A percentile compares a stretch with the other conserved stretches of the same genome.
Evolutionary conservation across 805 yeast genomes (phyloP).

Genomic region (Lachancea fermentati): DNA sequence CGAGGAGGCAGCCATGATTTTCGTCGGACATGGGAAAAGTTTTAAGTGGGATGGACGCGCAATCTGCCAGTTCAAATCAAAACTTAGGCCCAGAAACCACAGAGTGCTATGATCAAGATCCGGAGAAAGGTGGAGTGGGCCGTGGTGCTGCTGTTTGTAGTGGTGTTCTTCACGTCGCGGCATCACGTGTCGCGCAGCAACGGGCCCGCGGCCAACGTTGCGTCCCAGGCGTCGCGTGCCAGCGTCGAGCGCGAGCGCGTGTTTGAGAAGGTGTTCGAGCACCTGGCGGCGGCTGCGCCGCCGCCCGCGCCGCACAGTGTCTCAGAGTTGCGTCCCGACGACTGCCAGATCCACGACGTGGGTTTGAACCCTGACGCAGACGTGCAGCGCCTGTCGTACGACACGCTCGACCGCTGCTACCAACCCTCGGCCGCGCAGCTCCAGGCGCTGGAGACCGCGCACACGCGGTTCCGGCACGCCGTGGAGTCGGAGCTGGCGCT

Average conservation of each 20-base stretch:
- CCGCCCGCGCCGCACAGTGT: constrained; percentile 4
- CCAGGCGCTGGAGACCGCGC: constrained; percentile 5
- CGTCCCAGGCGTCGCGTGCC: background rate
- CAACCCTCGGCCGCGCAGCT: constrained; percentile 11
- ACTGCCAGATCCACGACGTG: constrained; percentile 8
- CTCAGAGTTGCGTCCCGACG: constrained; percentile 2
- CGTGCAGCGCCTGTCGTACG: constrained; percentile 8
- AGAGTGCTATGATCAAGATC: no score
- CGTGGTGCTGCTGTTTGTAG: no score
- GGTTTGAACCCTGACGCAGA: constrained; percentile 7
- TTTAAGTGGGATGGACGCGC: no score
- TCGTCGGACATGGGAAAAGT: no score
- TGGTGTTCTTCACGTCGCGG: no score
- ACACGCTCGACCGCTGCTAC: constrained; percentile 17
- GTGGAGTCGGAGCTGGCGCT: constrained; percentile 2
- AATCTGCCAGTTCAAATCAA: no score
- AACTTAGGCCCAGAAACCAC: no score
- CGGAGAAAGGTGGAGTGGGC: no score
- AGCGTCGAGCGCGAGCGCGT: constrained; percentile 1
- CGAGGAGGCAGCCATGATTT: no score
- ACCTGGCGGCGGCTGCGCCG: constrained; percentile 1
- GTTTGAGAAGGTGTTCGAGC: constrained; percentile 4
- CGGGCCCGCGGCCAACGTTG: background rate
- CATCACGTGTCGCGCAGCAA: no score
- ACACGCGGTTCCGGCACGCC: constrained; percentile 3